Evolutionary conservation across 2,329 filamentous ascomycete species (phyloP), one percentile per base, ranked within the genome.

Genomic region (Verticillium dahliae): DNA sequence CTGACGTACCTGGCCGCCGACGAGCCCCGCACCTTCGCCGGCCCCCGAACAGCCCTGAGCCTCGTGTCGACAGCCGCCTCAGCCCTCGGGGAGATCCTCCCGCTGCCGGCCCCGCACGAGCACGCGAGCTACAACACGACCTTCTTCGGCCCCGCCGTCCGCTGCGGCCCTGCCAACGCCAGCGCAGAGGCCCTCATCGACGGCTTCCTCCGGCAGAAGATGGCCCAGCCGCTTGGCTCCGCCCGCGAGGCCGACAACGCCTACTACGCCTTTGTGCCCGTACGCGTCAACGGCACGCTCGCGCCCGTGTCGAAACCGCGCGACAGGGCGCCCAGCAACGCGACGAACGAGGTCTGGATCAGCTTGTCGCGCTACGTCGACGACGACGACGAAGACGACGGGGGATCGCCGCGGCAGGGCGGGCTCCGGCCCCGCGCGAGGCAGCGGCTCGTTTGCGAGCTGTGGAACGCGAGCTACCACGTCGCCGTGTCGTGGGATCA

Each of bases 181-280:
- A 33, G 35, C 10, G n/a, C 33, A 9, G 41, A 18, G 10, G 56
- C 27, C 18, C 56, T 58, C n/a, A 61, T 61, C 56, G 33, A 54
- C 31, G 39, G 6, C 39, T 58, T 61, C 15, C 56, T 61, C 27
- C 18, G 15, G 31, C 15, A 38, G 18, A 61, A 61, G 56, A 61
- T 61, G 60, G 38, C 31, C 5, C 27, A 11, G 9, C 56, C 22
- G 6, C 18, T 54, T 14, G 60, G 60, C 13, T 37, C 56, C 14
- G 60, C 60, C 33, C 37, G 41, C 18, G 54, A 61, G 45, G 35
- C 31, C 38, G 56, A 55, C 33, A 59, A 61, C 45, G 56, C 60
- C 31, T 61, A 61, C 56, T 61, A 55, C 39, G 56, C 56, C 39
- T 61, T 61, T 34, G 60, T 61, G 4, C 60, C 60, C 27, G 56